Percentiles rank a stretch among this genome's conserved stretches.
Evolutionary conservation across 768 basidiomycete species (phyloP).

Genomic region (Podaxis sp.): DNA sequence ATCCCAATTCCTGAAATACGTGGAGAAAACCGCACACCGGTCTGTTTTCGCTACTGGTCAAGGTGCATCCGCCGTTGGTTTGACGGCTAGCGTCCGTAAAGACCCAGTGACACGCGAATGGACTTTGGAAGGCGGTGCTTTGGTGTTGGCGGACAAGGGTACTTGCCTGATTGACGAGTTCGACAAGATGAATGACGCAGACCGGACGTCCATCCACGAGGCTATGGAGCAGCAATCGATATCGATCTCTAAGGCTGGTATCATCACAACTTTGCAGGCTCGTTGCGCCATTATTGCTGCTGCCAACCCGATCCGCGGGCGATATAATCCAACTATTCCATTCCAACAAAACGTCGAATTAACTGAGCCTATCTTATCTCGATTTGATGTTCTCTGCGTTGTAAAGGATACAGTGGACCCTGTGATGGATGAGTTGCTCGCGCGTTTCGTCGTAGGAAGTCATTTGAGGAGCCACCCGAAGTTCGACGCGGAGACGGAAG

Average conservation of each 20-base stretch:
- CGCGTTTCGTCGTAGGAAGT: constrained; percentile 96
- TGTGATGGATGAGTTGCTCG: constrained; percentile 93
- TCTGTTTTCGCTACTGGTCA: constrained; percentile 99
- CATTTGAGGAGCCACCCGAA: constrained; percentile 93
- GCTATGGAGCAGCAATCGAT: constrained; percentile 99
- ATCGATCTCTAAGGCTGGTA: constrained; percentile 98
- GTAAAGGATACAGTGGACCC: constrained; percentile 98
- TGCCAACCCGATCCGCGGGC: constrained; percentile 94
- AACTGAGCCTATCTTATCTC: constrained; percentile 96
- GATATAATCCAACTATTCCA: constrained; percentile 97
- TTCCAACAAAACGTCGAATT: constrained; percentile 99
- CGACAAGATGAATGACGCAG: constrained; percentile 99
- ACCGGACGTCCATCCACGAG: constrained; percentile 98
- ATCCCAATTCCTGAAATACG: constrained; percentile 98
- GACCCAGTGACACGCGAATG: constrained; percentile 97
- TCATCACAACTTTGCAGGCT: constrained; percentile 96
- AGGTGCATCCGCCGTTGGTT: constrained; percentile 96
- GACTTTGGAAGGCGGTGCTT: constrained; percentile 97
- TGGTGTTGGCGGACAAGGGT: constrained; percentile 98
- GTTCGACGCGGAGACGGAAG: constrained; percentile 84
- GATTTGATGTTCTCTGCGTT: constrained; percentile 97
- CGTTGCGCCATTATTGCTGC: constrained; percentile 98
- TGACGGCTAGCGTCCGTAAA: constrained; percentile 98
- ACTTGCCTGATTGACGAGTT: constrained; percentile 98
- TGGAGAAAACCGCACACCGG: constrained; percentile 97